phyloP scores from a whole-genome alignment of 2,329 filamentous ascomycete genomes.

The Calonectria leucothoes region DNA sequence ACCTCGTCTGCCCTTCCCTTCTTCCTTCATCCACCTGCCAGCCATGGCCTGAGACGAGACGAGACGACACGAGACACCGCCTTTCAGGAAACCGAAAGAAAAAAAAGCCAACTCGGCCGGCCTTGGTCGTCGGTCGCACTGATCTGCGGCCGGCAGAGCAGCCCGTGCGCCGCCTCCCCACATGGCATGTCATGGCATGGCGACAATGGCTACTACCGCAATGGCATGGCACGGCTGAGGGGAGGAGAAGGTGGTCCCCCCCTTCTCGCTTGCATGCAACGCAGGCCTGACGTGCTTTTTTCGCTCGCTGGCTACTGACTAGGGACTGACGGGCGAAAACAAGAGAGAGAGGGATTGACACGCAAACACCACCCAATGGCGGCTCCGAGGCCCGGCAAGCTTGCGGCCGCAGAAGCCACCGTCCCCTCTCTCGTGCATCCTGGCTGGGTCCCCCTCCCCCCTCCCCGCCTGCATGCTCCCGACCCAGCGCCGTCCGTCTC shows the following conservation, averaged over 20 bases:
- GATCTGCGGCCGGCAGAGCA: neutral
- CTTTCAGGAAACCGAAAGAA: neutral
- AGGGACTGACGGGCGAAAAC: neutral
- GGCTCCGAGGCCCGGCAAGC: neutral
- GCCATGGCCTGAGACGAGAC: constrained; percentile 13
- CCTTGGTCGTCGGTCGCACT: neutral
- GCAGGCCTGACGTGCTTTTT: constrained; percentile 24
- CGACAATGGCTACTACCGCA: too few species aligned
- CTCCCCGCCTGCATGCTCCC: too few species aligned
- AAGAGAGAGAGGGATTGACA: neutral
- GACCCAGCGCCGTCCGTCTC: too few species aligned
- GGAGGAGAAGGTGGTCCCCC: too few species aligned
- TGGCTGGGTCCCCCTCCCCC: neutral
- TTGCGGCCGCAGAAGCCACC: neutral
- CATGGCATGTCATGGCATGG: too few species aligned
- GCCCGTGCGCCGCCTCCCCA: too few species aligned
- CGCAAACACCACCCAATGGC: neutral
- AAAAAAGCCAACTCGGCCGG: neutral
- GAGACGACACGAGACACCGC: constrained; percentile 25
- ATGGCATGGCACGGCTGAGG: too few species aligned
- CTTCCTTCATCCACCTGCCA: neutral
- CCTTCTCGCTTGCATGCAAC: constrained; percentile 24
- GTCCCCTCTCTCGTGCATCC: neutral
- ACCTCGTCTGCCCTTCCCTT: too few species aligned
- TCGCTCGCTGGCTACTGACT: neutral